Percentiles rank a stretch among this genome's conserved stretches.
Conservation (phyloP, 164 flowering plant genomes). For the Stephania cephalantha region DNA sequence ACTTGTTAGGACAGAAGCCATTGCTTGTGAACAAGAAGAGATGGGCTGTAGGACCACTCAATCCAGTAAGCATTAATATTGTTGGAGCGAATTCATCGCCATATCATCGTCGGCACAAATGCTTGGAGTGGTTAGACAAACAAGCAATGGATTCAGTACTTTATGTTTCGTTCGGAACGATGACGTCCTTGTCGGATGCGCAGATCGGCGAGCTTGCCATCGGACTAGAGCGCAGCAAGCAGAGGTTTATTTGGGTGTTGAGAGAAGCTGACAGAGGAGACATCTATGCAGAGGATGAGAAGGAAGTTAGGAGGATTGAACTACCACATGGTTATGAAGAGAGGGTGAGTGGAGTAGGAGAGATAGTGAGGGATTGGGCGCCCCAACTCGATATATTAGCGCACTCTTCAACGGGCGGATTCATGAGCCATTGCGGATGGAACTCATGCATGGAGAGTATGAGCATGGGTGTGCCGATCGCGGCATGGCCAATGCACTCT, state of each 20-base stretch:
- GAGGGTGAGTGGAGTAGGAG: constrained; percentile 29
- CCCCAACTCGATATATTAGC: constrained; percentile 46
- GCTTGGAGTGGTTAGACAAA: constrained; percentile 46
- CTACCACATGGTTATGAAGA: constrained; percentile 53
- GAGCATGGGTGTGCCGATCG: constrained; percentile 49
- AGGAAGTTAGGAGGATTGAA: constrained; percentile 1
- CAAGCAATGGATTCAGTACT: constrained; percentile 36
- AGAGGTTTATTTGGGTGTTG: constrained; percentile 57
- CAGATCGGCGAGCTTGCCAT: constrained; percentile 42
- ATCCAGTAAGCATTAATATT: constrained; percentile 24
- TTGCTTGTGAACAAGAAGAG: constrained; percentile 13
- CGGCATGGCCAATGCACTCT: constrained; percentile 74
- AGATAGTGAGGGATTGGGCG: constrained; percentile 44
- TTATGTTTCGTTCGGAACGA: constrained; percentile 55
- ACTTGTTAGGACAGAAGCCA: constrained; percentile 19
- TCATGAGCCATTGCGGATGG: constrained; percentile 64
- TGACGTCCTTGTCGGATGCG: constrained; percentile 31
- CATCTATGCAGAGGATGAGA: constrained; percentile 11
- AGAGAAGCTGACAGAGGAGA: constrained; percentile 50
- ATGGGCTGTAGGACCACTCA: constrained; percentile 62
- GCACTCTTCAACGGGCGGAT: constrained; percentile 41
- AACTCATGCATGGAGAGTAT: constrained; percentile 55
- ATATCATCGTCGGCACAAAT: constrained; percentile 19
- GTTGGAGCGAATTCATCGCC: neutral
- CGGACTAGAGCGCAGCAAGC: constrained; percentile 43